phyloP scores from a whole-genome alignment of 2,329 filamentous ascomycete species.

The Furcasterigmium sp. region DNA sequence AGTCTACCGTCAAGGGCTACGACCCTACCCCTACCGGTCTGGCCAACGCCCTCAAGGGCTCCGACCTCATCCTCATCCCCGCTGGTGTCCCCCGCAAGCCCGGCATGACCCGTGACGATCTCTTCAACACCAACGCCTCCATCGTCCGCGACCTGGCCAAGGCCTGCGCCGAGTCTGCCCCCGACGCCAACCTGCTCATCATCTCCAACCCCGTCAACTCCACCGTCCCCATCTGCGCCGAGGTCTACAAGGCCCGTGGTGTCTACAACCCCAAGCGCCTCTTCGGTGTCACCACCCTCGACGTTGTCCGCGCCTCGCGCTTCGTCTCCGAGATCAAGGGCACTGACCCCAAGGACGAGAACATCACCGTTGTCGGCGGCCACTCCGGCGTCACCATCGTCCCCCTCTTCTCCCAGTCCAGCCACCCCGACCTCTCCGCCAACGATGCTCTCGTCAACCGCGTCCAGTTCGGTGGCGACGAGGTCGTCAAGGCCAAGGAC shows the following conservation, averaged over 20 bases:
- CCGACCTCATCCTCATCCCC: slow-evolving; percentile 95
- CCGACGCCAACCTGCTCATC: slow-evolving; percentile 92
- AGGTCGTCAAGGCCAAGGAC: slow-evolving; percentile 99
- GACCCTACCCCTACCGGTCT: slow-evolving; percentile 73
- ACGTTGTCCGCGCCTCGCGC: slow-evolving; percentile 94
- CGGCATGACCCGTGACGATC: slow-evolving; percentile 98
- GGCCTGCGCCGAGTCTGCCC: slow-evolving; percentile 81
- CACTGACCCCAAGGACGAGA: slow-evolving; percentile 87
- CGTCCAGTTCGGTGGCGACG: slow-evolving; percentile 98
- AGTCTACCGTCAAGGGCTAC: slow-evolving; percentile 89
- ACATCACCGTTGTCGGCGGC: slow-evolving; percentile 92
- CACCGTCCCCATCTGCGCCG: slow-evolving; percentile 93
- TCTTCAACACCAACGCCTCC: slow-evolving; percentile 99
- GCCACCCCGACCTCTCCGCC: slow-evolving; percentile 76
- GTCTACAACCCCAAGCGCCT: slow-evolving; percentile 99
- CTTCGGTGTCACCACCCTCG: slow-evolving; percentile 98
- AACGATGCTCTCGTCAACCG: slow-evolving; percentile 80
- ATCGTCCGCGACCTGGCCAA: slow-evolving; percentile 98
- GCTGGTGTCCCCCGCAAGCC: slow-evolving; percentile 98
- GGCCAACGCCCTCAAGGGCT: slow-evolving; percentile 71
- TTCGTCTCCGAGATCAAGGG: slow-evolving; percentile 95
- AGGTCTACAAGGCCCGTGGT: slow-evolving; percentile 90
- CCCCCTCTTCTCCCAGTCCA: slow-evolving; percentile 91
- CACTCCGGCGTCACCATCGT: slow-evolving; percentile 99
- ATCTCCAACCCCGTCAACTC: slow-evolving; percentile 99